A percentile compares a stretch with the other conserved stretches of the same genome.
Evolutionary conservation across 2,329 filamentous ascomycete genomes (phyloP).

Genomic region (Verticillium longisporum): DNA sequence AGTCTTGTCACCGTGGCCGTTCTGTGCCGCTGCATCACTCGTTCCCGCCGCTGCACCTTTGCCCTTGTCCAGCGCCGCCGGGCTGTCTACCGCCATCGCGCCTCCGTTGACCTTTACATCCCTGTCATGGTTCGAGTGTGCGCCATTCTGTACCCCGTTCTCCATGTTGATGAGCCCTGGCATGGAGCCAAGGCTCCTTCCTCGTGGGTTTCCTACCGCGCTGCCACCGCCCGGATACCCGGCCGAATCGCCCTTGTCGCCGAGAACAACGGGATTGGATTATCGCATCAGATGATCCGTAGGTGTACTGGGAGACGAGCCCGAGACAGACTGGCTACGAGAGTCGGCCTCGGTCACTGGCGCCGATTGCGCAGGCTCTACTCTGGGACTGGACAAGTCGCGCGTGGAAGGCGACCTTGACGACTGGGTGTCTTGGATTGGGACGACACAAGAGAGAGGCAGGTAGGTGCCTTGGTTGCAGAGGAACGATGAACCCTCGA

Average conservation of each 20-base stretch:
- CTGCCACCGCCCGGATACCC: constrained; percentile 5
- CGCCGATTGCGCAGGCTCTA: constrained; percentile 10
- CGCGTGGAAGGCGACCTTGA: neutral
- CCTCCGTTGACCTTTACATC: constrained; percentile 34
- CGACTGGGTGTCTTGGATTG: neutral
- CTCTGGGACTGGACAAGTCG: neutral
- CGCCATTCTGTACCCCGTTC: constrained; percentile 44
- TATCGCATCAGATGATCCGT: constrained; percentile 1
- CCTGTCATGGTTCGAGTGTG: constrained; percentile 50
- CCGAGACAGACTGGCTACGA: neutral
- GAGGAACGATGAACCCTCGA: neutral
- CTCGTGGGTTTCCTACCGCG: constrained; percentile 9
- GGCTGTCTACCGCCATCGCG: neutral
- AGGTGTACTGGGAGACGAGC: neutral
- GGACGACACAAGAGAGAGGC: neutral
- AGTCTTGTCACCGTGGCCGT: neutral
- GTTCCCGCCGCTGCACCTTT: constrained; percentile 16
- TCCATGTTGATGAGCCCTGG: constrained; percentile 50
- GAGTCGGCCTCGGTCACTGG: constrained; percentile 8
- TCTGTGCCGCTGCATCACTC: neutral
- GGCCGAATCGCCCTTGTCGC: neutral
- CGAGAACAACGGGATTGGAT: neutral
- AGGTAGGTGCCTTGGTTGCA: neutral
- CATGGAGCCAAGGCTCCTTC: constrained; percentile 28
- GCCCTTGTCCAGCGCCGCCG: constrained; percentile 19